Conservation (phyloP, 2,329 filamentous ascomycete genomes). For the Daldinia eschscholtzii region DNA sequence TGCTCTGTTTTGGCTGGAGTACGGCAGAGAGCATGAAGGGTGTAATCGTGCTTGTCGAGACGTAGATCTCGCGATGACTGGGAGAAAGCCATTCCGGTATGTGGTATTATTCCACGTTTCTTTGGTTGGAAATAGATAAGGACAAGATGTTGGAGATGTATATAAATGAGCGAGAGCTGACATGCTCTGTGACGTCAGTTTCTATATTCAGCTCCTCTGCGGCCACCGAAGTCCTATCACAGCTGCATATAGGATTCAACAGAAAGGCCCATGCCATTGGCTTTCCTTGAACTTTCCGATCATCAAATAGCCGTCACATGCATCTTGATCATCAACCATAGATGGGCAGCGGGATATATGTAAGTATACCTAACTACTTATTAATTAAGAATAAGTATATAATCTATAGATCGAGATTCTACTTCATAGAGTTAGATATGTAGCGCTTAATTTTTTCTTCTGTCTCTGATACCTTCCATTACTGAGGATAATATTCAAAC, state of each 20-base stretch:
- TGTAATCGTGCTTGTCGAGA: not conserved
- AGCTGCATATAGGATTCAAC: not conserved
- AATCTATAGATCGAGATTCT: too few species aligned
- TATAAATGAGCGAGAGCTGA: not conserved
- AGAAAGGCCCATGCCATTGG: not conserved
- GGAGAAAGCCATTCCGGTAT: not conserved
- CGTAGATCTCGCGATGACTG: not conserved
- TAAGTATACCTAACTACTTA: too few species aligned
- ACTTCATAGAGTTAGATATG: too few species aligned
- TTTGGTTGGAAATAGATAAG: not conserved
- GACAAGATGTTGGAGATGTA: not conserved
- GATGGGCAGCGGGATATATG: too few species aligned
- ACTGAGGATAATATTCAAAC: not conserved
- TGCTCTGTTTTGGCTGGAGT: not conserved
- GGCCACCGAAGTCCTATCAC: not conserved
- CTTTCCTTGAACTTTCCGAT: not conserved
- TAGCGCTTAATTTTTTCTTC: too few species aligned
- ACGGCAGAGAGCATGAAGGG: not conserved
- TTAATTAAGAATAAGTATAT: too few species aligned
- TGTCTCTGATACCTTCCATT: too few species aligned
- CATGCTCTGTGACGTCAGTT: slow-evolving; percentile 2
- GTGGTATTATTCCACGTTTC: not conserved
- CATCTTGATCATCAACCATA: not conserved
- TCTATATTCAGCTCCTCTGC: not conserved
- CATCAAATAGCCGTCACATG: not conserved